Base-by-base conservation (phyloP, 768 basidiomycete species). In the Pluteus cervinus region DNA sequence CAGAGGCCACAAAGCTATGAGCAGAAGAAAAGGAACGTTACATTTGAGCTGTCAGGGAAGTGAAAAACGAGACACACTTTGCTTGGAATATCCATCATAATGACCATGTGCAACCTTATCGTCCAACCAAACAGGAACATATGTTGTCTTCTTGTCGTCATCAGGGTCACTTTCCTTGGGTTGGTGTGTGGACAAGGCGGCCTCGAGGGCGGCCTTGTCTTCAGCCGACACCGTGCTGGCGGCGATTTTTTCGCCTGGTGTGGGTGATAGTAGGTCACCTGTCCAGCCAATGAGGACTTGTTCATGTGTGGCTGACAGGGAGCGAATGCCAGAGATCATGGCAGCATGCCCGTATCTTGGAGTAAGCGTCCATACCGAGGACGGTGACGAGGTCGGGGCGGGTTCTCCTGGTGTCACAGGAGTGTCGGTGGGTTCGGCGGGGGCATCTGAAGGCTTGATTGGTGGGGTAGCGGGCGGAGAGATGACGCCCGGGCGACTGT, bases 51-150 rank as follows among this genome's bases (percentile, higher is more conserved):
- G 12, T 4, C 11, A 18, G 4, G 20, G 10, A 53, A 18, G 37
- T 28, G 9, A 37, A 25, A 36, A 43, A 12, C 8, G 42, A 28
- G 28, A 76, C 86, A 59, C 51, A 93, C 91, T 94, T 53, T 85
- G 82, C 60, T 99, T 99, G 75, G 93, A 97, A 58, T 96, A 97
- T 1, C 92, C 93, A 48, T 98, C 92, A 56, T 97, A 96, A 57
- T 96, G 92, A 0, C 84, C 89, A 51, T 91, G 87, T 15, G 89
- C 91, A 25, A 91, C 76, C 56, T 84, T 76, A 50, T 90, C 86
- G 49, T 87, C 82, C 24, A 93, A 68, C 87, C 88, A 96, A 9
- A 99, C 87, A 4, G 94, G 92, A 5, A 87, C 76, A 48, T 89
- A 96, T 10, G 64, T 71, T 33, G 85, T 79, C 52, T 72, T 78